Evolutionary conservation across 2,329 filamentous ascomycete genomes (phyloP), one percentile per base, ranked within the genome.

Genomic region (Aureobasidium sp.): DNA sequence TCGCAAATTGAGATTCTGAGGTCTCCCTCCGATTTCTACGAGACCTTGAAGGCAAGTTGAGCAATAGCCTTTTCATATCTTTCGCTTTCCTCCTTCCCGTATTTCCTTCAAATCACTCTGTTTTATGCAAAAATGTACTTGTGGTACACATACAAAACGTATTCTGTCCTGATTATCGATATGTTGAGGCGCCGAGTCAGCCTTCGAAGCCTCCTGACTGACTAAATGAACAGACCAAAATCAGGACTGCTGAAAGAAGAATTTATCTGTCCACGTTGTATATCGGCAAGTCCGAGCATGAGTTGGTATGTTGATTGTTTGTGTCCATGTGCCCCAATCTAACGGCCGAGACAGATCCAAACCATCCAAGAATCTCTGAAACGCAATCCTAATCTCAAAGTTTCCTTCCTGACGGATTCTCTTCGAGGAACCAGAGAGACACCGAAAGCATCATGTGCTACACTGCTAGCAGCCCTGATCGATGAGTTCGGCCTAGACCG

Each of bases 191-290:
- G 9, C 9, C 4, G 2, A 49, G 27, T 33, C 27, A 33, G n/a
- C 10, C 15, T 11, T 40, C 13, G 35, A 27, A 10, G 21, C 35
- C 9, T 27, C 15, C n/a, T 6, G 21, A 45, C 61, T 62, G 51
- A 64, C 55, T 21, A 47, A 3, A 35, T 33, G 17, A 42, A 43
- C 70, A 92, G 88, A 76, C 82, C 64, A 95, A 92, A 76, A 96
- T 99, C 70, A 83, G 82, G 57, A 83, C 81, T 64, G 94, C 94
- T 10, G 84, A 90, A 72, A 80, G 77, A 57, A 84, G 89, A 62
- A 87, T 99, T 65, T 99, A 95, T 71, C 78, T 99, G 53, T 95
- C 92, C n/a, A 99, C 94, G 0, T 77, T 99, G 57, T 99, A 99
- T 72, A 94, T 99, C 71, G 94, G 94, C 64, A 95, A 93, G 73